Conservation (phyloP, 345 rosid species). For the Pugionium dolabratum region DNA sequence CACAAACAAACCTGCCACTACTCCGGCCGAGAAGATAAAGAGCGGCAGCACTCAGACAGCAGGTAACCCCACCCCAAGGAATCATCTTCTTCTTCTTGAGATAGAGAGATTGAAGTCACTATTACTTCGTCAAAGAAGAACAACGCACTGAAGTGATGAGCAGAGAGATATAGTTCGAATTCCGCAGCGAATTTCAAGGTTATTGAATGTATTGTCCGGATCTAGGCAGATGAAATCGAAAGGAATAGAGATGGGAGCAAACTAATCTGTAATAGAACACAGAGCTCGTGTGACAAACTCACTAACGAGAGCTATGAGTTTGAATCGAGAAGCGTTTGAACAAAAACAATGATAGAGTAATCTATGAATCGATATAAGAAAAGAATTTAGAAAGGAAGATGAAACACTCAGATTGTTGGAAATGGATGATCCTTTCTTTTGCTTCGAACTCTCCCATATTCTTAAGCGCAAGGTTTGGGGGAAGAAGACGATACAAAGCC, state of each 20-base stretch:
- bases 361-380: not conserved
- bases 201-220: not conserved
- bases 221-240: not conserved
- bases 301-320: not conserved
- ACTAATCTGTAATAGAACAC: constrained; percentile 7
- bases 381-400: not conserved
- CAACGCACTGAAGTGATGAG: constrained; percentile 3
- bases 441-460: constrained; percentile 19
- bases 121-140: not conserved
- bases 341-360: constrained; percentile 1
- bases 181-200: not conserved
- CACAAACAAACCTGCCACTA: constrained; percentile 69
- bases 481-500: constrained; percentile 24
- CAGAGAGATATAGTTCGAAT: not conserved
- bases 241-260: not conserved
- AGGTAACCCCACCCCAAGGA: constrained; percentile 88
- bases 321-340: constrained; percentile 15
- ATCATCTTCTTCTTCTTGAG: constrained; percentile 45
- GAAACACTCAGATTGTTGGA: constrained; percentile 4
- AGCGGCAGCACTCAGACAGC: constrained; percentile 91
- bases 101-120: constrained; percentile 2
- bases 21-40: constrained; percentile 88
- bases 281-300: not conserved
- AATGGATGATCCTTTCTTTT: constrained; percentile 25
- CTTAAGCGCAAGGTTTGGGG: constrained; percentile 21